Evolutionary conservation across 2,329 filamentous ascomycete genomes (phyloP).

Genomic region (Botrytis cinerea): DNA sequence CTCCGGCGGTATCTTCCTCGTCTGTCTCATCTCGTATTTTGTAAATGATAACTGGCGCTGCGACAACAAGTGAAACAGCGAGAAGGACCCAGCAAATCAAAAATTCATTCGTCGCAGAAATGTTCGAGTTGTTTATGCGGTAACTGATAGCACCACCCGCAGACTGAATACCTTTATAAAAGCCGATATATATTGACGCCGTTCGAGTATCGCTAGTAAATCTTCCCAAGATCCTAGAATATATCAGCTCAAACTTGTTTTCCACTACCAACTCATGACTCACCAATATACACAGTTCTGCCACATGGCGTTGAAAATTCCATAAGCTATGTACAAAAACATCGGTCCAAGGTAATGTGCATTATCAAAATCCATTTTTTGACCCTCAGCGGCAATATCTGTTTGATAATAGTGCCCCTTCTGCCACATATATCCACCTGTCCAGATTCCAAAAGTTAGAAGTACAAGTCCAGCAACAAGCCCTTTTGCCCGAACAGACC

Average conservation of each 20-base stretch:
- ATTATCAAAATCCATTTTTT: constrained; percentile 61
- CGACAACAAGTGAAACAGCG: constrained; percentile 68
- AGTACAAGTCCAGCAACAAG: constrained; percentile 49
- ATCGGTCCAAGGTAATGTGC: constrained; percentile 73
- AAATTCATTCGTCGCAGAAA: constrained; percentile 70
- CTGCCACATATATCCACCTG: constrained; percentile 78
- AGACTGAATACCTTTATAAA: constrained; percentile 87
- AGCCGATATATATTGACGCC: constrained; percentile 83
- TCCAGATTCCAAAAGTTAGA: constrained; percentile 76
- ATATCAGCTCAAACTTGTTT: background rate
- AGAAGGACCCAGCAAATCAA: constrained; percentile 74
- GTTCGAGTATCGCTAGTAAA: constrained; percentile 87
- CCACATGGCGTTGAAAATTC: constrained; percentile 83
- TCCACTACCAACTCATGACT: constrained; percentile 34
- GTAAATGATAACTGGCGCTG: constrained; percentile 74
- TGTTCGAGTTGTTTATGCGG: constrained; percentile 62
- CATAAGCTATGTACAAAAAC: constrained; percentile 86
- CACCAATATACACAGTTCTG: constrained; percentile 87
- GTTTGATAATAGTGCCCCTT: constrained; percentile 55
- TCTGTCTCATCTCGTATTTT: constrained; percentile 52
- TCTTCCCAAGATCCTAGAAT: constrained; percentile 76
- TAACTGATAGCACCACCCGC: constrained; percentile 74
- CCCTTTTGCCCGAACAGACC: constrained; percentile 64
- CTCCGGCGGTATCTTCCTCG: background rate
- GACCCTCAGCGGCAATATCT: constrained; percentile 22